These are phyloP conservation scores for Persicaria tinctoria DNA, from an alignment of 148 eudicot species.

Conservation along the genomic window DNA sequence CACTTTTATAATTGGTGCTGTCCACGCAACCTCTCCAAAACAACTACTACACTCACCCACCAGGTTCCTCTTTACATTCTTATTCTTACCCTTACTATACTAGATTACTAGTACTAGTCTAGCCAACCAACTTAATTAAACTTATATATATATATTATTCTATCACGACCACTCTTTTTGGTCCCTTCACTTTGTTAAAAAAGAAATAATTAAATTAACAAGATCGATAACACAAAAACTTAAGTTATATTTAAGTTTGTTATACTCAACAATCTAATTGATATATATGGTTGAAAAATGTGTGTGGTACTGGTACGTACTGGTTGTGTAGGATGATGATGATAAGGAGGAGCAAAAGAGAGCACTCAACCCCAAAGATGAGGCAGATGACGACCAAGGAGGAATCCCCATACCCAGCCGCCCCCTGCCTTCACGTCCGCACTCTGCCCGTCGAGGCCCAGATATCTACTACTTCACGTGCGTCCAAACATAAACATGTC, in stretches of 20 bases:
- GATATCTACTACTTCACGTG: conserved; percentile 18
- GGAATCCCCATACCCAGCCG: conserved; percentile 29
- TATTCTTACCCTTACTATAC: not conserved
- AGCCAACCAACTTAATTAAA: too few relatives aligned
- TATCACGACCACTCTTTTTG: too few relatives aligned
- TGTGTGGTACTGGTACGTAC: too few relatives aligned
- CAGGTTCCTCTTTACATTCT: not conserved
- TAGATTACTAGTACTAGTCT: too few relatives aligned
- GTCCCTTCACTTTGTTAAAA: too few relatives aligned
- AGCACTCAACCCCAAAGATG: conserved; percentile 36
- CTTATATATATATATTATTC: too few relatives aligned
- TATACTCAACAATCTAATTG: not conserved
- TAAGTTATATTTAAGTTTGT: too few relatives aligned
- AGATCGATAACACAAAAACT: too few relatives aligned
- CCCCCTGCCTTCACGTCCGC: not conserved
- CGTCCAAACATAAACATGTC: not conserved
- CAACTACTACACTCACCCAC: not conserved
- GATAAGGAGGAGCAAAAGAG: conserved; percentile 32
- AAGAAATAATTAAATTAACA: accelerated
- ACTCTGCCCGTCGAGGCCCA: conserved; percentile 9
- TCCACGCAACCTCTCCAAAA: conserved; percentile 9
- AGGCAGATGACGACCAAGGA: too few relatives aligned
- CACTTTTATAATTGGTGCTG: conserved; percentile 41
- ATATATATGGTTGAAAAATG: not conserved
- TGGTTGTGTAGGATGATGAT: conserved; percentile 27